Evolutionary conservation across 345 rosid species (phyloP).

Genomic region (Linum usitatissimum): DNA sequence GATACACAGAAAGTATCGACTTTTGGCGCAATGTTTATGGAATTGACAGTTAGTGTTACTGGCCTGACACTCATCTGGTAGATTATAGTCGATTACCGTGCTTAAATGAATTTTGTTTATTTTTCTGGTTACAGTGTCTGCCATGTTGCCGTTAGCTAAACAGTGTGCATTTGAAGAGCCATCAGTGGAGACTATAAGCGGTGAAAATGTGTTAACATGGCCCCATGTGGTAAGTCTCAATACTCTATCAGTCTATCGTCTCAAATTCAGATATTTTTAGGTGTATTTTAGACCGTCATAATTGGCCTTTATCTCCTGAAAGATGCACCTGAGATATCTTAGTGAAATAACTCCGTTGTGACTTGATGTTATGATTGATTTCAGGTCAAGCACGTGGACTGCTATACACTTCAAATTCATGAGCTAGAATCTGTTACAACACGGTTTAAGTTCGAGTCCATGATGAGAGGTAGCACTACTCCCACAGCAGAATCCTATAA

Average conservation of each 20-base stretch:
- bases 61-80: neutral
- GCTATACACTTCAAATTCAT: constrained; percentile 52
- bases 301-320: neutral
- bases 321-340: too few relatives aligned
- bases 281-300: neutral
- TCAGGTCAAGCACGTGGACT: constrained; percentile 86
- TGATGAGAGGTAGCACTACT: constrained; percentile 74
- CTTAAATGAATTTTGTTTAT: constrained; percentile 4
- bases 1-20: constrained; percentile 84
- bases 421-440: constrained; percentile 82
- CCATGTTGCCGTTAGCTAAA: constrained; percentile 86
- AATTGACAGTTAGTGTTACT: constrained; percentile 76
- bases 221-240: constrained; percentile 67
- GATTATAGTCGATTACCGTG: neutral
- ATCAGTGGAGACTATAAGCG: constrained; percentile 75
- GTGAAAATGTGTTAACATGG: constrained; percentile 88
- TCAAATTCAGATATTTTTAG: neutral
- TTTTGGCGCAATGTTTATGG: constrained; percentile 98
- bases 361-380: neutral
- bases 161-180: constrained; percentile 97
- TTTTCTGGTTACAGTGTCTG: constrained; percentile 67
- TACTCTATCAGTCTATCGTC: constrained; percentile 1
- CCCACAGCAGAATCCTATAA: neutral
- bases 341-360: too few relatives aligned
- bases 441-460: constrained; percentile 64